A percentile compares a stretch with the other conserved stretches of the same genome.
Evolutionary conservation across 176 grass and related monocot genomes (phyloP).

Genomic region (Typha latifolia): DNA sequence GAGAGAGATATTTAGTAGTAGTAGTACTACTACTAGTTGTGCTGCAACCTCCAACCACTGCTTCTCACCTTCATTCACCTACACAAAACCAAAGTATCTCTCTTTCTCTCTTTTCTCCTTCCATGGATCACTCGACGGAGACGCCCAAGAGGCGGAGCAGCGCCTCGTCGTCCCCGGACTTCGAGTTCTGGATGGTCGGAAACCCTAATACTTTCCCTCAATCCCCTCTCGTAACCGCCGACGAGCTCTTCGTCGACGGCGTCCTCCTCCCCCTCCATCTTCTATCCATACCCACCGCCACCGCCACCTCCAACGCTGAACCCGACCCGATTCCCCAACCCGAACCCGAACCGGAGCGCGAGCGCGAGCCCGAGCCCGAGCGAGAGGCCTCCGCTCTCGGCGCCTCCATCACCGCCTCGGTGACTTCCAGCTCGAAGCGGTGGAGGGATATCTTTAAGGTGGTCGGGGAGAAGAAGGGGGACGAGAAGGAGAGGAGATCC

Average conservation of each 20-base stretch:
- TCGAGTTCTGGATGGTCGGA: constrained; percentile 63
- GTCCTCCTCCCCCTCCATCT: constrained; percentile 48
- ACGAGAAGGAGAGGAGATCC: constrained; percentile 12
- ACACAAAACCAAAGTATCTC: neutral
- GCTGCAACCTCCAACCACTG: too few species aligned
- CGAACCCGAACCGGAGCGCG: neutral
- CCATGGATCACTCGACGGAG: constrained; percentile 3
- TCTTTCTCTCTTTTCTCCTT: neutral
- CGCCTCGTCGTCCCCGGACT: constrained; percentile 43
- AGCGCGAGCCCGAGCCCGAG: neutral
- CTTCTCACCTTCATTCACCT: too few species aligned
- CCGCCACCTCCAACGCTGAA: neutral
- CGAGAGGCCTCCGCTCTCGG: neutral
- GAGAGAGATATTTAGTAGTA: neutral
- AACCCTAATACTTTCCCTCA: constrained; percentile 14
- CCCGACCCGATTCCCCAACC: neutral
- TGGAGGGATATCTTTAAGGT: constrained; percentile 70
- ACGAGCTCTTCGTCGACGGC: constrained; percentile 68
- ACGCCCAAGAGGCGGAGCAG: constrained; percentile 32
- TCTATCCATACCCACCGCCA: constrained; percentile 2
- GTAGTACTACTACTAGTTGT: too few species aligned
- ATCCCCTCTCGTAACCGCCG: constrained; percentile 35
- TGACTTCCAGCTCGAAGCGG: constrained; percentile 34
- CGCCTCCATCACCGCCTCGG: neutral
- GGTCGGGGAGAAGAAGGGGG: constrained; percentile 31